Evolutionary conservation across 257 asterid genomes (phyloP).

Genomic region (Jasminum sambac): DNA sequence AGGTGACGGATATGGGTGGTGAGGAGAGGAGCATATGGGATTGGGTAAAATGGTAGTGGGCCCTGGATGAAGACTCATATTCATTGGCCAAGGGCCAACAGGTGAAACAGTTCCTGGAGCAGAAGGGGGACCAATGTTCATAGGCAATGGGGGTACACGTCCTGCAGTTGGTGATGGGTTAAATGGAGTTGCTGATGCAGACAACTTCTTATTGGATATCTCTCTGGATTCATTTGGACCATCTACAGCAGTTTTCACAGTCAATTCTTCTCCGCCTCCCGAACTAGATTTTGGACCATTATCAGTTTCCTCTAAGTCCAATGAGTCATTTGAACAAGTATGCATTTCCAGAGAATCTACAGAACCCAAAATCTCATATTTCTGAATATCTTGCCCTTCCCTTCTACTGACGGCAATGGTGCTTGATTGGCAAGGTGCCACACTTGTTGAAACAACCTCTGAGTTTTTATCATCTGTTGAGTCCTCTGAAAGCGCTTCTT

Average conservation of each 20-base stretch:
- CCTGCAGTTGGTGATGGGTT: conserved; percentile 69
- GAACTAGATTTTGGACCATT: conserved; percentile 35
- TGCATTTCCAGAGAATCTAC: conserved; percentile 39
- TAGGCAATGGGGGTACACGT: conserved; percentile 64
- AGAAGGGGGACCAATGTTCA: conserved; percentile 56
- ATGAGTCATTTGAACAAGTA: conserved; percentile 37
- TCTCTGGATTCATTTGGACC: conserved; percentile 58
- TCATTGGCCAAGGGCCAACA: conserved; percentile 81
- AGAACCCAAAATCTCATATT: conserved; percentile 27
- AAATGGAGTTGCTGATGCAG: conserved; percentile 97
- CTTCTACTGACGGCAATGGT: conserved; percentile 34
- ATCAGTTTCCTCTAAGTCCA: conserved; percentile 26
- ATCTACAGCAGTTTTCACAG: conserved; percentile 36
- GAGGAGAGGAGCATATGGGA: conserved; percentile 78
- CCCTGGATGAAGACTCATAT: conserved; percentile 85
- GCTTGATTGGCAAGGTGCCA: conserved; percentile 32
- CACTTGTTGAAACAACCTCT: conserved; percentile 33
- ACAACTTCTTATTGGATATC: conserved; percentile 66
- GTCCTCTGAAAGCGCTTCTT: conserved; percentile 36
- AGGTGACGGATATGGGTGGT: conserved; percentile 86
- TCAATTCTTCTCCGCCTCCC: conserved; percentile 50
- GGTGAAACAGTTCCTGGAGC: conserved; percentile 65
- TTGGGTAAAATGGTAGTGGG: conserved; percentile 63
- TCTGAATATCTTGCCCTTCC: conserved; percentile 33
- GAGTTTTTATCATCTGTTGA: conserved; percentile 32